Evolutionary conservation across 208 protist species (phyloP), one percentile per base, ranked within the genome.

Genomic region (Naegleria fowleri): DNA sequence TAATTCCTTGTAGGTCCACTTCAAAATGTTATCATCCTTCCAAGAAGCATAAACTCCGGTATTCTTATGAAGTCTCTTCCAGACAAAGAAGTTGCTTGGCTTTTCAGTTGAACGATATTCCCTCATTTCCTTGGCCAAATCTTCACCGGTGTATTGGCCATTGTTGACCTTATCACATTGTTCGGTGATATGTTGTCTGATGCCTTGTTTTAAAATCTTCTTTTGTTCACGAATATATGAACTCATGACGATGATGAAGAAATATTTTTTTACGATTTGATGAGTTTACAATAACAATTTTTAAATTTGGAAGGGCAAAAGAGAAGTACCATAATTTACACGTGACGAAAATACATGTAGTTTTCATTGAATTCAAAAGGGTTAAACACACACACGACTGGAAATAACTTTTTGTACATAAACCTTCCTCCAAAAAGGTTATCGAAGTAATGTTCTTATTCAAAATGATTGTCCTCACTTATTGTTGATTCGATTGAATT

Each of bases 101-200:
- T 79, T 79, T 79, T 79, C 67, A 36, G 67, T 79, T 2, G 67
- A 79, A 79, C 67, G 67, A 79, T 79, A 79, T 79, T 79, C 67
- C n/a, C 67, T 79, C 29, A 79, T 13, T 79, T 79, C 67, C 67
- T 79, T 79, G 16, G 67, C 67, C 29, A 79, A 79, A 79, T 79
- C 67, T 79, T 79, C 67, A 36, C 67, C 67, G n/a, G 67, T 79
- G 9, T 79, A 79, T 79, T 79, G 67, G 7, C 67, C 67, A 79
- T 79, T 79, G 0, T 79, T 7, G 7, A 79, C 29, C n/a, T 79
- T 79, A 36, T 79, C 67, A 33, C 67, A 79, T 36, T 36, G 16
- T 79, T 79, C 67, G 29, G 67, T 79, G 29, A 79, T 25, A 79
- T 25, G n/a, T 36, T 79, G 16, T 36, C 36, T 79, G 67, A 79